Percentiles rank a stretch among this genome's conserved stretches.
These are phyloP conservation scores for Diphasiastrum complanatum DNA, from an alignment of 83 land plant genomes.

Conservation along the genomic window DNA sequence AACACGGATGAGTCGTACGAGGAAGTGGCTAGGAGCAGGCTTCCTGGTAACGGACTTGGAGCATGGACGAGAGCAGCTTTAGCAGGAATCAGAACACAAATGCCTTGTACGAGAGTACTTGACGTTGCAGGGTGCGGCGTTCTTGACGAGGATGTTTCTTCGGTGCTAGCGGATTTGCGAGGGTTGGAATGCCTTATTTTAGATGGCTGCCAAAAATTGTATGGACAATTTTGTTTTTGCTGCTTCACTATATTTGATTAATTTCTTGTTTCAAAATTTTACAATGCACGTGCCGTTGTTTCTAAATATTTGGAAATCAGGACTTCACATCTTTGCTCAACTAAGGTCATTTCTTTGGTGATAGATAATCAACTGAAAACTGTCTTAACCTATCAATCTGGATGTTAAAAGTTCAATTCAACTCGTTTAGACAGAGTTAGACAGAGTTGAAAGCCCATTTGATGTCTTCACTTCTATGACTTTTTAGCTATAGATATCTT, in stretches of 20 bases:
- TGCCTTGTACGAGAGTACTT: slow-evolving; percentile 26
- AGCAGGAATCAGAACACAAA: slow-evolving; percentile 17
- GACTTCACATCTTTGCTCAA: too few species aligned
- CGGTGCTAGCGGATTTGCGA: slow-evolving; percentile 21
- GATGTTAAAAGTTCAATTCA: too few species aligned
- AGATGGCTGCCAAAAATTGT: slow-evolving; percentile 41
- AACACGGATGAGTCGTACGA: neutral
- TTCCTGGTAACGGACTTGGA: slow-evolving; percentile 11
- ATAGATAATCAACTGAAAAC: too few species aligned
- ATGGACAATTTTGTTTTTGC: neutral
- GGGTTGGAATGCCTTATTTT: slow-evolving; percentile 32
- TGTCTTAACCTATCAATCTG: too few species aligned
- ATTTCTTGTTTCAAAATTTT: neutral
- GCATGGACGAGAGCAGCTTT: slow-evolving; percentile 23
- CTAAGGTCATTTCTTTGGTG: too few species aligned
- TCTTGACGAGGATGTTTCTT: slow-evolving; percentile 36
- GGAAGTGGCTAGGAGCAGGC: slow-evolving; percentile 3
- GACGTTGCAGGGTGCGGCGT: slow-evolving; percentile 36
- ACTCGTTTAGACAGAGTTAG: too few species aligned
- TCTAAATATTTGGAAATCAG: too few species aligned
- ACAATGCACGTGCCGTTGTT: too few species aligned
- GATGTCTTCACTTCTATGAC: too few species aligned
- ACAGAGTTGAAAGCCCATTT: too few species aligned
- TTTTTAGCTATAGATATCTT: too few species aligned
- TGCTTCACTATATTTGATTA: neutral